Evolutionary conservation across 371 early-diverging fungal genomes (phyloP).

Genomic region (Circinella minor): DNA sequence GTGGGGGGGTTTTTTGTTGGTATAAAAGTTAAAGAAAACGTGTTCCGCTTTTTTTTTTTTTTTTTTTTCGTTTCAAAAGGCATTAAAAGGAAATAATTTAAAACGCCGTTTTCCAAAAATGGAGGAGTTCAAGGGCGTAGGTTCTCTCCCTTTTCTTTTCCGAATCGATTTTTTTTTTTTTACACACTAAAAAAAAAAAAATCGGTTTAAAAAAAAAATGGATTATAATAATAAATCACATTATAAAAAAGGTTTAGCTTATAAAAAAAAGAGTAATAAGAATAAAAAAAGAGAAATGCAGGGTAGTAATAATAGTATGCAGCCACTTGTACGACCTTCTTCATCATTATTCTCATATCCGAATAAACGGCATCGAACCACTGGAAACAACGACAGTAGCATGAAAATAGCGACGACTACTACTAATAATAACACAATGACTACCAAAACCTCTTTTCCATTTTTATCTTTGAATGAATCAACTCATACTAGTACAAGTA

Average conservation of each 20-base stretch:
- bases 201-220: background rate
- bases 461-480: no score
- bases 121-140: no score
- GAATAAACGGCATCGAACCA: constrained; percentile 8
- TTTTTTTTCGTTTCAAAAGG: background rate
- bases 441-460: background rate
- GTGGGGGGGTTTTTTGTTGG: no score
- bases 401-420: background rate
- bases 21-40: background rate
- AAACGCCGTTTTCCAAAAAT: no score
- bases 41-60: background rate
- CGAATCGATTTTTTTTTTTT: no score
- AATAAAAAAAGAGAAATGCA: background rate
- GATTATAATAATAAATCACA: background rate
- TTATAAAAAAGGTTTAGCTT: background rate
- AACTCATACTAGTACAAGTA: background rate
- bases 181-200: background rate
- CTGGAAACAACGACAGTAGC: background rate
- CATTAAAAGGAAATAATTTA: no score
- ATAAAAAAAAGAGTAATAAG: background rate
- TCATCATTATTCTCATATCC: background rate
- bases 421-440: background rate
- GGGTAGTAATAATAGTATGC: background rate
- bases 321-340: background rate
- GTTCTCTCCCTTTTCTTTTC: no score